phyloP scores from a whole-genome alignment of 176 grass and related monocot genomes.

The Phragmites australis region DNA sequence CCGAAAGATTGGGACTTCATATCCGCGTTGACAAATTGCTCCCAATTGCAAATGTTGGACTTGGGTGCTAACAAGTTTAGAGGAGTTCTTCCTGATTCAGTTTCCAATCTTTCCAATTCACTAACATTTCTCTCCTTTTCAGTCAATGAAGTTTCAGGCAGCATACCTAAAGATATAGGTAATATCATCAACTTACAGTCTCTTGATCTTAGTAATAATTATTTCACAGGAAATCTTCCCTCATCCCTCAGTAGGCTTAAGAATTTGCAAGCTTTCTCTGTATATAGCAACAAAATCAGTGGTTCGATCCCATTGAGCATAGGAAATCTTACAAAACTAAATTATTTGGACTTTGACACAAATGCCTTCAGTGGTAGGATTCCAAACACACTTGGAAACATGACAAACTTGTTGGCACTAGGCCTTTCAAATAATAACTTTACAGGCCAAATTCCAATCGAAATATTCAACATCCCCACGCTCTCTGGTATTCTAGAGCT shows the following conservation, averaged over 20 bases:
- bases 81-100: conserved; percentile 14
- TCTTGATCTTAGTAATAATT: not conserved
- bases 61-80: not conserved
- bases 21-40: conserved; percentile 24
- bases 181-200: conserved; percentile 21
- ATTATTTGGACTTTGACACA: not conserved
- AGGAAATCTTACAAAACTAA: conserved; percentile 41
- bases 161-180: conserved; percentile 13
- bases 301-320: not conserved
- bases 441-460: not conserved
- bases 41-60: not conserved
- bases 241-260: conserved; percentile 32
- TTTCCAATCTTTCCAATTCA: conserved; percentile 34
- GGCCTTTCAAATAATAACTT: conserved; percentile 29
- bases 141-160: conserved; percentile 21
- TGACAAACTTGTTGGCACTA: not conserved
- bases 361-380: conserved; percentile 30
- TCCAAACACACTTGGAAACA: conserved; percentile 34
- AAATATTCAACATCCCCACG: conserved; percentile 30
- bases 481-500: conserved; percentile 18
- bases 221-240: conserved; percentile 37
- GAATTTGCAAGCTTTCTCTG: not conserved
- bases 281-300: not conserved
- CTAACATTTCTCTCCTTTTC: not conserved
- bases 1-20: conserved; percentile 32